Base-by-base conservation (phyloP, 768 basidiomycete genomes). In the Tulasnella sp. region DNA sequence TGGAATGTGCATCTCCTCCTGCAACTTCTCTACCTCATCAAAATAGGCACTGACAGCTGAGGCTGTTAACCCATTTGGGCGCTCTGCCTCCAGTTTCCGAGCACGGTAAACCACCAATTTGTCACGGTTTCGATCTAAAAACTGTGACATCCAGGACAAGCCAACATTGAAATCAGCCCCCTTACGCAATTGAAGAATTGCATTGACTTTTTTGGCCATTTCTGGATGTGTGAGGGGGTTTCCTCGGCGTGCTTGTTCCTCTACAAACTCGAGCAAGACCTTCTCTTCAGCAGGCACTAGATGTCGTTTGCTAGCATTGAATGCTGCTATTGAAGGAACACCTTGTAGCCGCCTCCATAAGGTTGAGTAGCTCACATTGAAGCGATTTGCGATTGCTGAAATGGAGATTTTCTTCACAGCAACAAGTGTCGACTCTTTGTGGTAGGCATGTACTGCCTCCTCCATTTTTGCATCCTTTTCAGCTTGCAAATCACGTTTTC, bases 181-280 rank as follows among this genome's bases (percentile, higher is more conserved):
- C 7, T 45, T 48, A 6, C 40, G 37, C 22, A 48, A 43, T 10
- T 40, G 44, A 13, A 51, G 46, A 20, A 59, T 56, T 12, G 34
- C 40, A 54, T 72, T 62, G 29, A 65, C 66, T 56, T 63, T 58
- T 52, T 67, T 65, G 45, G 64, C 63, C 3, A 72, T 50, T 6
- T 59, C 42, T 15, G 45, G 25, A 45, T 69, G 67, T 35, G 42
- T 64, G 4, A 66, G 59, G 10, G 67, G 67, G 51, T 69, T 69
- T 7, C 67, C 67, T 12, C 59, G 56, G 16, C 58, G 42, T 13
- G 65, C 68, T 53, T 29, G 34, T 0, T 4, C 35, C 7, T 41
- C 22, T n/a, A 15, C 25, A 15, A 28, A 37, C 31, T 48, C 13
- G 19, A 46, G 20, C 4, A 56, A 37, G 19, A 41, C 45, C 7